These are phyloP conservation scores for Lachnellula hyalina DNA, from an alignment of 2,329 filamentous ascomycete genomes.

Conservation along the genomic window DNA sequence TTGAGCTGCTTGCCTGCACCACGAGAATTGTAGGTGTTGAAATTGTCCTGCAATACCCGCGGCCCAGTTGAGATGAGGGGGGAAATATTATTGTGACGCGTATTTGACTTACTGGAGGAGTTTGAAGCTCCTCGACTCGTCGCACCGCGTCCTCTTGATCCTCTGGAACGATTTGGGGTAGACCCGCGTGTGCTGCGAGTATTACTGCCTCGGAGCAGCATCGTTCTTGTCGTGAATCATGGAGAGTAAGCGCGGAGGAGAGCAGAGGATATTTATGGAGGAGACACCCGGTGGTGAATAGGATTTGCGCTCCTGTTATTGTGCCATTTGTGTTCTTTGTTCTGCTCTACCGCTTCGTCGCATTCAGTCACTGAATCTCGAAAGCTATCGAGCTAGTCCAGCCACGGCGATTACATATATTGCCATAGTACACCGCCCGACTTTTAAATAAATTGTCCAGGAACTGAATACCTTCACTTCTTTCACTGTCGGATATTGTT, in stretches of 20 bases:
- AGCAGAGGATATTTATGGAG: slow-evolving; percentile 17
- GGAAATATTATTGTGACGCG: not conserved
- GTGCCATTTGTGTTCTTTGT: not conserved
- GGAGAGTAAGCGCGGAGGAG: slow-evolving; percentile 14
- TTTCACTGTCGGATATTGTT: too few species aligned
- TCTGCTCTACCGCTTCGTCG: not conserved
- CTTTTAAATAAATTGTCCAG: too few species aligned
- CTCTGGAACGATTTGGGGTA: slow-evolving; percentile 25
- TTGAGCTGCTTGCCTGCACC: slow-evolving; percentile 9
- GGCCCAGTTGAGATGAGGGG: slow-evolving; percentile 3
- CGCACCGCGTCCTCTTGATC: slow-evolving; percentile 28
- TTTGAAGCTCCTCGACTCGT: slow-evolving; percentile 30
- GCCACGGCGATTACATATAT: not conserved
- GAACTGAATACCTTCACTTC: too few species aligned
- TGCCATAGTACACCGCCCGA: not conserved
- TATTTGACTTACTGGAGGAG: slow-evolving; percentile 28
- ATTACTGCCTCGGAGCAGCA: slow-evolving; percentile 26
- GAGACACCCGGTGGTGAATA: not conserved
- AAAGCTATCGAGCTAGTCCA: not conserved
- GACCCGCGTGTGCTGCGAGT: slow-evolving; percentile 25
- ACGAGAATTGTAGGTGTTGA: slow-evolving; percentile 7
- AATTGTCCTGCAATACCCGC: slow-evolving; percentile 10
- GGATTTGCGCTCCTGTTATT: not conserved
- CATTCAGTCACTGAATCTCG: not conserved
- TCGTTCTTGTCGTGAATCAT: slow-evolving; percentile 29